Base-by-base conservation (phyloP, 176 grass and related monocot genomes). In the Carex cristatella region DNA sequence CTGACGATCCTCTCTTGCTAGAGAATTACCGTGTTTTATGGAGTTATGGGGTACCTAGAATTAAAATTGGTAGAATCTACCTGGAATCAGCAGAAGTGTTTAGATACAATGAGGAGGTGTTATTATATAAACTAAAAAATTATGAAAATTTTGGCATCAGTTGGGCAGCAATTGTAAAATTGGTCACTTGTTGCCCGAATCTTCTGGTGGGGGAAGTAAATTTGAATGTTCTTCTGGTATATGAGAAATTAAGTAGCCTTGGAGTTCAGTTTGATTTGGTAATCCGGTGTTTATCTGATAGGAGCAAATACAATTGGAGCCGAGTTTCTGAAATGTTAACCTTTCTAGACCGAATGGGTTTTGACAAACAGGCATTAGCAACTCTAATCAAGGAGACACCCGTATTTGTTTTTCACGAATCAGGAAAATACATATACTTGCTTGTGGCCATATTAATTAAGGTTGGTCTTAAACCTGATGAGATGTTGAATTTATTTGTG, bases 41-140 rank as follows among this genome's bases (percentile, higher is more conserved):
- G 23, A 74, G 87, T 81, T 93, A 89, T 69, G 91, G 91, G 35
- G 65, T 93, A 79, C 86, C 76, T 1, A 81, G 84, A 61, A 73
- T 51, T 61, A 88, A 89, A 79, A 88, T 93, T 61, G 86, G 91
- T 68, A 93, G 78, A 79, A 81, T 90, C 68, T 90, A 88, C 51
- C 72, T 88, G 84, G 91, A 93, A 83, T 86, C 82, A 7, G 84
- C 19, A 18, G 86, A 86, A 18, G 79, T 87, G 71, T 93, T 93
- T 57, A 84, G 74, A 15, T 88, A 88, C 27, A 31, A 64, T n/a
- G 44, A 64, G 12, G 74, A 88, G 19, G 58, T 90, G 30, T 74
- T 93, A 51, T 32, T 15, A 0, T 67, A 40, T 19, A 93, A 90
- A 84, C 42, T 93, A 30, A 84, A 82, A 61, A 28, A 78, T 63